Evolutionary conservation across 768 basidiomycete genomes (phyloP).

Genomic region (Nidularia sp.): DNA sequence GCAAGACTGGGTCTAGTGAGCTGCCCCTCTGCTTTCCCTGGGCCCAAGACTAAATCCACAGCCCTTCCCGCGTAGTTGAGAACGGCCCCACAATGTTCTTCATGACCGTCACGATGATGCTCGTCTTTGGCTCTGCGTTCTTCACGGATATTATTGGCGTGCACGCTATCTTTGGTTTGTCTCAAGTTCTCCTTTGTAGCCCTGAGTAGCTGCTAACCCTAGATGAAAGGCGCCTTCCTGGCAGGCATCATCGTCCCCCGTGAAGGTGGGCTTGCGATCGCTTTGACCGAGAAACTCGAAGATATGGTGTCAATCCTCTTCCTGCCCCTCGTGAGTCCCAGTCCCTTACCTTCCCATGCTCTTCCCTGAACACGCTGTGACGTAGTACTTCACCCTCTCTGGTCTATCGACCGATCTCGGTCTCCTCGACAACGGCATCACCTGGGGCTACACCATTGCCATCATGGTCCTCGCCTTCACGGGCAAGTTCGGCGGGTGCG

Average conservation of each 20-base stretch:
- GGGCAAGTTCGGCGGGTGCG: constrained; percentile 89
- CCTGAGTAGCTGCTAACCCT: not conserved
- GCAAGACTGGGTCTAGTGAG: constrained; percentile 68
- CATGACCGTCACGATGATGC: constrained; percentile 80
- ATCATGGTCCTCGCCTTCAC: constrained; percentile 75
- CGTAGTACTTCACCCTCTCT: constrained; percentile 86
- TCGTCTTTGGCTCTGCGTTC: constrained; percentile 85
- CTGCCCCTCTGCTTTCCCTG: constrained; percentile 6
- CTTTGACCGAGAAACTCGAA: constrained; percentile 93
- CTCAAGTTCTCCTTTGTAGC: not conserved
- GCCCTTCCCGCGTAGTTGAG: constrained; percentile 34
- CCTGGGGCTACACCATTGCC: constrained; percentile 86
- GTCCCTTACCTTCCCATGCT: not conserved
- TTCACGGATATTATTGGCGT: constrained; percentile 93
- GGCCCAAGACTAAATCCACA: not conserved
- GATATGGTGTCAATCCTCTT: constrained; percentile 91
- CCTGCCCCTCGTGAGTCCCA: constrained; percentile 66
- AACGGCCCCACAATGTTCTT: constrained; percentile 84
- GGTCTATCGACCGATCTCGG: constrained; percentile 89
- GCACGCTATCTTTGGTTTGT: constrained; percentile 81
- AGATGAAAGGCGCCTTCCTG: constrained; percentile 65
- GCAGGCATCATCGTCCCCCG: constrained; percentile 81
- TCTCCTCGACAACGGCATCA: constrained; percentile 73
- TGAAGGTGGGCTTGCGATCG: constrained; percentile 81
- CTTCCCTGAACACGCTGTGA: not conserved